Evolutionary conservation across 2,329 filamentous ascomycete genomes (phyloP), one percentile per base, ranked within the genome.

Genomic region (Colletotrichum destructivum): DNA sequence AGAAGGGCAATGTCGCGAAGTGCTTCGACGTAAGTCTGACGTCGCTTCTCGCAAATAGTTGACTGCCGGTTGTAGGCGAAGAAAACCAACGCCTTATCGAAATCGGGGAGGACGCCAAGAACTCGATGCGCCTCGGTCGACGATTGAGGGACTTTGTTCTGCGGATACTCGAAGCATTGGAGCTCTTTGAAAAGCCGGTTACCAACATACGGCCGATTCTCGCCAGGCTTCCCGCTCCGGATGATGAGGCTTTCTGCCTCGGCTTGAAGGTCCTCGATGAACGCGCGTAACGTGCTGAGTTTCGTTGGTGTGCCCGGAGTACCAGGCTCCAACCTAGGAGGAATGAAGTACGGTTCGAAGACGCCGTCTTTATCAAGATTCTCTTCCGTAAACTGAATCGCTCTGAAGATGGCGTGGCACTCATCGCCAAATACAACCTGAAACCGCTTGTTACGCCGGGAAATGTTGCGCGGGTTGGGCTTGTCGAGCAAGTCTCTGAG

Each of bases 401-500:
- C 82, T 16, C 79, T 79, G 74, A 90, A 87, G 15, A 90, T 81
- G 26, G 79, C 76, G 56, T 86, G 84, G 62, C 87, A 87, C 4
- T 85, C 84, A 5, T 82, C 81, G 0, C 88, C 86, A 68, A 90
- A 89, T 8, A 88, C 81, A 2, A 89, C 85, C 35, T 81, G 80
- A 66, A 90, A 90, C 16, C 86, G 84, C 76, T 89, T 90, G 74
- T 90, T 90, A 1, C 88, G 81, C 64, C 86, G 87, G 2, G 88
- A 87, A 46, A 90, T 89, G 61, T 81, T 86, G 55, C 85, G 80
- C 0, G 77, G 71, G 2, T 71, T 74, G 0, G 77, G 77, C 11
- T 81, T 80, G 46, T 81, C 79, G 3, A 87, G 80, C 7, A 87
- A 80, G 69, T 90, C 87, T 42, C 83, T 84, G 4, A 89, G 78